Evolutionary conservation across 495 filamentous ascomycete species (phyloP).

Genomic region (Xylaria intraflava): DNA sequence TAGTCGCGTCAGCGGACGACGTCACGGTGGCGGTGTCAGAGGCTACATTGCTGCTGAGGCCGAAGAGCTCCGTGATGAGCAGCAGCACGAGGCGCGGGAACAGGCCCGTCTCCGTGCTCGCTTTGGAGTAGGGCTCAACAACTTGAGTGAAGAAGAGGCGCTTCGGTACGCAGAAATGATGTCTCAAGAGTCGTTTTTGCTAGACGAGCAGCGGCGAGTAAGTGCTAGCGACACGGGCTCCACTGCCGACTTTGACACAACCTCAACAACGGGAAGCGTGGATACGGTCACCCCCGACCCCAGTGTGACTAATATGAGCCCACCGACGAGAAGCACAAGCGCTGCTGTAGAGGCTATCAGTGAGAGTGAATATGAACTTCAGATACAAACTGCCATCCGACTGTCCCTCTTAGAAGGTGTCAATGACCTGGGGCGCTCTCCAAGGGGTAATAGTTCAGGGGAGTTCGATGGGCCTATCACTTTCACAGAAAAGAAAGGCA

Average conservation of each 20-base stretch:
- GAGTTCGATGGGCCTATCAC: slow-evolving; percentile 49
- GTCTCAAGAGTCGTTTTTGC: slow-evolving; percentile 67
- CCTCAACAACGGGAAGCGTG: slow-evolving; percentile 39
- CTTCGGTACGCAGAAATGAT: slow-evolving; percentile 83
- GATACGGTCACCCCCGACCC: slow-evolving; percentile 47
- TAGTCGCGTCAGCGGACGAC: slow-evolving; percentile 32
- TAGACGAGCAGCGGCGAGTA: slow-evolving; percentile 52
- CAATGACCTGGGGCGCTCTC: slow-evolving; percentile 27
- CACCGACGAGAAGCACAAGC: slow-evolving; percentile 26
- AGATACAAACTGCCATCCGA: slow-evolving; percentile 75
- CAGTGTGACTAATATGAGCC: slow-evolving; percentile 40
- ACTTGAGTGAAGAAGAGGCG: slow-evolving; percentile 80
- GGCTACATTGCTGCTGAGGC: slow-evolving; percentile 81
- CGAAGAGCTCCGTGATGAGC: slow-evolving; percentile 71
- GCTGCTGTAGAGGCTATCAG: slow-evolving; percentile 46
- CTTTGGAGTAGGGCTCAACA: slow-evolving; percentile 74
- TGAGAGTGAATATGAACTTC: slow-evolving; percentile 56
- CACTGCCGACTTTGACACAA: slow-evolving; percentile 44
- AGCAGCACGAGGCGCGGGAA: slow-evolving; percentile 43
- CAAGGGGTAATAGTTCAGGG: slow-evolving; percentile 25
- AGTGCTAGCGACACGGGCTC: slow-evolving; percentile 46
- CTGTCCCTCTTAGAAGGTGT: slow-evolving; percentile 61
- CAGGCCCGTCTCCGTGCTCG: slow-evolving; percentile 66
- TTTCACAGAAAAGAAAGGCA: slow-evolving; percentile 37
- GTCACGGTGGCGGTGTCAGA: slow-evolving; percentile 36